Base-by-base conservation (phyloP, 106 monocot genomes). In the Acorus gramineus region DNA sequence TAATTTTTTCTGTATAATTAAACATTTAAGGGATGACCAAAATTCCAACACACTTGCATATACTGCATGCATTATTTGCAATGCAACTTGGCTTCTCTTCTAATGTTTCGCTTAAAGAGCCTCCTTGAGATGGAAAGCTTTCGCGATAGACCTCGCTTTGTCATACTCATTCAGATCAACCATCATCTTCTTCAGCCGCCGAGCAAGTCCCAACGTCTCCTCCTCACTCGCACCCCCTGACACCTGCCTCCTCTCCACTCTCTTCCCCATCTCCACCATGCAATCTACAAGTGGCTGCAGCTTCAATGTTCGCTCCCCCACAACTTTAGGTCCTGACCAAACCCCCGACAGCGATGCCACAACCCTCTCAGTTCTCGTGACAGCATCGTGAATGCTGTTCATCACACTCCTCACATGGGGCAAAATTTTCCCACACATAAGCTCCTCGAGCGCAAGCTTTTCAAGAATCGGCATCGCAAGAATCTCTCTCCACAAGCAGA, bases 401-500 rank as follows among this genome's bases (percentile, higher is more conserved):
- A 81, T 81, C 50, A 79, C 68, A 52, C 74, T 87, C 71, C 79
- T 75, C 4, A 98, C 64, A 71, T 98, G 80, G 59, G 85, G 95
- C 11, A 98, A 72, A 48, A 98, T 60, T 63, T 88, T 98, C 42
- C 77, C 85, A 64, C 57, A 63, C 60, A 98, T 56, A 42, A 98
- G 83, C 66, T 87, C 82, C 14, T 79, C 85, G 59, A 98, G 63
- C 52, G 91, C 96, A 70, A 91, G 76, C 61, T 98, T 82, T 69
- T 98, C 85, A 14, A 91, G 52, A 56, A 87, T 73, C 42, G 76
- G 76, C 3, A 75, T 44, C 42, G 91, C 73, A 44, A 98, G 79
- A 6, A 88, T 56, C 44, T 88, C 77, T 71, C 88, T 88, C 96
- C 90, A 98, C 53, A 98, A 60, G 65, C 96, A 98, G 54, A 91